These are phyloP conservation scores for Quercus phellos DNA, from an alignment of 331 rosid species.

Conservation along the genomic window DNA sequence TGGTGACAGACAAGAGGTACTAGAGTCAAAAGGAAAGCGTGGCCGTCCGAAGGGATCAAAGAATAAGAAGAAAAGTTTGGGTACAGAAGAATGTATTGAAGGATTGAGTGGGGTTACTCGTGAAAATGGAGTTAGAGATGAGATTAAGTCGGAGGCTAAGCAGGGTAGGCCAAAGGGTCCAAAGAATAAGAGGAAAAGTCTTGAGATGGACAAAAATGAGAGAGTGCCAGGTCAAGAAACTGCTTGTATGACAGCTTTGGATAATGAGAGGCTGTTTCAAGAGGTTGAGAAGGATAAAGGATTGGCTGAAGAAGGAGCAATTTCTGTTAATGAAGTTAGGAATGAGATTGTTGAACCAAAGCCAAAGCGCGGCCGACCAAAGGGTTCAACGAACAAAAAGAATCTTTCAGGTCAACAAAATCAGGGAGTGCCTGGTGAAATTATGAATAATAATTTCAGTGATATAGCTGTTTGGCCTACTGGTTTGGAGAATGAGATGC, in stretches of 20 bases:
- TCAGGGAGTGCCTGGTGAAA: neutral
- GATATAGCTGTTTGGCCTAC: neutral
- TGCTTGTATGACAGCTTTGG: neutral
- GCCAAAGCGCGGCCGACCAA: slow-evolving; percentile 23
- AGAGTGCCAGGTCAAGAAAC: slow-evolving; percentile 8
- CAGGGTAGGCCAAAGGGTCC: slow-evolving; percentile 36
- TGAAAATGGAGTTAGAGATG: slow-evolving; percentile 13
- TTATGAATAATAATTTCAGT: neutral
- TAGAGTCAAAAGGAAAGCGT: slow-evolving; percentile 18
- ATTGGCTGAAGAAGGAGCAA: neutral
- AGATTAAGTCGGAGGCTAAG: slow-evolving; percentile 2
- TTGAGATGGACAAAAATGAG: neutral
- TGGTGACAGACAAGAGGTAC: slow-evolving; percentile 12
- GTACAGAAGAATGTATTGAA: slow-evolving; percentile 9
- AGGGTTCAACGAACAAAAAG: slow-evolving; percentile 26
- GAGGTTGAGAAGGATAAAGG: neutral
- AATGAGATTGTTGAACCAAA: neutral
- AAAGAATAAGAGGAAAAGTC: slow-evolving; percentile 15
- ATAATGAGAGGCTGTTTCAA: neutral
- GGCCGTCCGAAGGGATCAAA: slow-evolving; percentile 19
- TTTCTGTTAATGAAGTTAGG: neutral
- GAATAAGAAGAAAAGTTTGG: slow-evolving; percentile 5
- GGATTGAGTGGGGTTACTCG: slow-evolving; percentile 5
- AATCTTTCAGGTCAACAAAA: neutral
- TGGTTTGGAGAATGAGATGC: neutral